Percentiles rank a stretch among this genome's conserved stretches.
Evolutionary conservation across 2,329 filamentous ascomycete species (phyloP).

Genomic region (Aschersonia sp.): DNA sequence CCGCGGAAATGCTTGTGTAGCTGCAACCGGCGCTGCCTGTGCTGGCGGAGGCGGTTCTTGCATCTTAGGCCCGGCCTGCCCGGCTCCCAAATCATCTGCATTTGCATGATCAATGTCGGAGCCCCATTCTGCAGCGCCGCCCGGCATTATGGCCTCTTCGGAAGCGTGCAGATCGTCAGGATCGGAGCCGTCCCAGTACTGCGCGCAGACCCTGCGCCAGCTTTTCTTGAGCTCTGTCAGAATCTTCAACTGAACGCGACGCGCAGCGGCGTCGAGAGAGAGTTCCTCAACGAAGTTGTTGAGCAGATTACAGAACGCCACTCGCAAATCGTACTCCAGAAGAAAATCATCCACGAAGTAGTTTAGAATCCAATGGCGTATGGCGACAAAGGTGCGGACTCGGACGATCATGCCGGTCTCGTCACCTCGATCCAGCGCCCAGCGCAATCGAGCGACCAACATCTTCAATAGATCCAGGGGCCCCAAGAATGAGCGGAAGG

Average conservation of each 20-base stretch:
- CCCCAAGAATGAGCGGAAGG: constrained; percentile 77
- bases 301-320: constrained; percentile 66
- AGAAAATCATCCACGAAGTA: constrained; percentile 96
- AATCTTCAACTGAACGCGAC: constrained; percentile 61
- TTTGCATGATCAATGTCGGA: constrained; percentile 16
- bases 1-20: constrained; percentile 11
- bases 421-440: constrained; percentile 69
- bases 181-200: constrained; percentile 74
- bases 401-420: constrained; percentile 88
- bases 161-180: constrained; percentile 47
- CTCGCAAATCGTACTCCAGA: constrained; percentile 56
- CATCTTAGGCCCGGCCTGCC: constrained; percentile 29
- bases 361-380: constrained; percentile 95
- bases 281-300: constrained; percentile 53
- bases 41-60: constrained; percentile 9
- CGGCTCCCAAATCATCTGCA: constrained; percentile 31
- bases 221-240: constrained; percentile 91
- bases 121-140: constrained; percentile 46
- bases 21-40: not conserved
- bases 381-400: constrained; percentile 86
- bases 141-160: constrained; percentile 58
- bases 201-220: constrained; percentile 79
- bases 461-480: constrained; percentile 65
- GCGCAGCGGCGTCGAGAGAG: constrained; percentile 24
- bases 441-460: constrained; percentile 70